phyloP scores from a whole-genome alignment of 73 alveolate species.

The Durusdinium trenchii region DNA sequence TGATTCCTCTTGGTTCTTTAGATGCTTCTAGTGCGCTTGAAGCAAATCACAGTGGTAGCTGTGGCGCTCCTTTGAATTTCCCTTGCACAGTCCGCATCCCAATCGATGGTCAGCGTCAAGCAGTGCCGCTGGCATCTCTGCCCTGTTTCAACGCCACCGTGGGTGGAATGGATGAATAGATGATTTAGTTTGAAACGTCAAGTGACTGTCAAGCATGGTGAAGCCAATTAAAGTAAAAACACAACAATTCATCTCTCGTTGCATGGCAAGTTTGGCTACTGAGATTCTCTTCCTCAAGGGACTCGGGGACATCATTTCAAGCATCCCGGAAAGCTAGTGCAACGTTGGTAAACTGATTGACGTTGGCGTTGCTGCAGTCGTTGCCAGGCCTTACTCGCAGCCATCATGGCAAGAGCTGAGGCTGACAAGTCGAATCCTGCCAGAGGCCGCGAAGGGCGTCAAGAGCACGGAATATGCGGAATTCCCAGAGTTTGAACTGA shows the following conservation, averaged over 20 bases:
- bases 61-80: not conserved
- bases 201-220: not conserved
- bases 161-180: too few relatives aligned
- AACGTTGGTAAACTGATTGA: not conserved
- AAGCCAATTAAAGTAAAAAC: not conserved
- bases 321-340: too few relatives aligned
- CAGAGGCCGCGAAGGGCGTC: constrained; percentile 21
- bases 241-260: not conserved
- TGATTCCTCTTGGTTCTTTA: too few relatives aligned
- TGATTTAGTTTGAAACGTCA: not conserved
- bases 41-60: not conserved
- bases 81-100: constrained; percentile 84
- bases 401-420: constrained; percentile 81
- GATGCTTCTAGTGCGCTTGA: too few relatives aligned
- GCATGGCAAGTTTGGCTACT: not conserved
- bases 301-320: not conserved
- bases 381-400: constrained; percentile 85
- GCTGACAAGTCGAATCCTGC: constrained; percentile 94
- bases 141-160: not conserved
- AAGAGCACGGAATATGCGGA: too few relatives aligned
- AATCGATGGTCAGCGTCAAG: constrained; percentile 94
- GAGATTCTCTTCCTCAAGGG: not conserved
- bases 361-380: not conserved
- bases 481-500: too few relatives aligned
- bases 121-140: constrained; percentile 56